These are phyloP conservation scores for Lipomyces mesembrius DNA, from an alignment of 805 yeast species.

Conservation along the genomic window DNA sequence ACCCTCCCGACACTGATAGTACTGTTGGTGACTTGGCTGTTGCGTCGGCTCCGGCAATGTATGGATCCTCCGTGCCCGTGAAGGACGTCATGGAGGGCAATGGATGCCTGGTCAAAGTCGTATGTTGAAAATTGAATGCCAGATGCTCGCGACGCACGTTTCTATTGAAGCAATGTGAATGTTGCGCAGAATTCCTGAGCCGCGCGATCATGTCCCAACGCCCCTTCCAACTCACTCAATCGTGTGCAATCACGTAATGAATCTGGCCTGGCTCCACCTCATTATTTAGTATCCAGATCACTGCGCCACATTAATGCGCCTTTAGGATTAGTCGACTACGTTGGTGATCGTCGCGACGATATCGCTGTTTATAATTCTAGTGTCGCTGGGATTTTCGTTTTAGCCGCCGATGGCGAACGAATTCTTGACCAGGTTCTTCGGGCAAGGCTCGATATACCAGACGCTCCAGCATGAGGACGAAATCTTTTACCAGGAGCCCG, in stretches of 20 bases:
- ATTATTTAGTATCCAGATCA: background rate
- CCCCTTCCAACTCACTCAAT: background rate
- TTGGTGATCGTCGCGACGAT: background rate
- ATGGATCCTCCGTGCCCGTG: slow-evolving; percentile 20
- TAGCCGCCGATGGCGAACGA: slow-evolving; percentile 16
- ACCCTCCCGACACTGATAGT: slow-evolving; percentile 22
- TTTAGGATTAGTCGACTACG: background rate
- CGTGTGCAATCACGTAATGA: no score
- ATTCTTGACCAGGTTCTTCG: slow-evolving; percentile 34
- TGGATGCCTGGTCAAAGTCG: background rate
- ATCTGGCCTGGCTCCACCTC: background rate
- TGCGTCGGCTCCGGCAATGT: slow-evolving; percentile 7
- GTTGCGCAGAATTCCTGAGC: background rate
- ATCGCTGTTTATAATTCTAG: background rate
- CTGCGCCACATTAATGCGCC: background rate
- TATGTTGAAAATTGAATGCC: background rate
- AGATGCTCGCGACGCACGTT: background rate
- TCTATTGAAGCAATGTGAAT: background rate
- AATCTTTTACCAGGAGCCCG: slow-evolving; percentile 23
- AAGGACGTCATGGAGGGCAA: slow-evolving; percentile 15
- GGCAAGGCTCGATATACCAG: slow-evolving; percentile 38
- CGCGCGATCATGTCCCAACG: background rate
- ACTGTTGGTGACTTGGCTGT: slow-evolving; percentile 25
- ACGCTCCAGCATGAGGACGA: slow-evolving; percentile 34
- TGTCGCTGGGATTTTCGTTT: background rate